Base-by-base conservation (phyloP, 1,284 basidiomycete genomes). In the Amylostereum chailletii region DNA sequence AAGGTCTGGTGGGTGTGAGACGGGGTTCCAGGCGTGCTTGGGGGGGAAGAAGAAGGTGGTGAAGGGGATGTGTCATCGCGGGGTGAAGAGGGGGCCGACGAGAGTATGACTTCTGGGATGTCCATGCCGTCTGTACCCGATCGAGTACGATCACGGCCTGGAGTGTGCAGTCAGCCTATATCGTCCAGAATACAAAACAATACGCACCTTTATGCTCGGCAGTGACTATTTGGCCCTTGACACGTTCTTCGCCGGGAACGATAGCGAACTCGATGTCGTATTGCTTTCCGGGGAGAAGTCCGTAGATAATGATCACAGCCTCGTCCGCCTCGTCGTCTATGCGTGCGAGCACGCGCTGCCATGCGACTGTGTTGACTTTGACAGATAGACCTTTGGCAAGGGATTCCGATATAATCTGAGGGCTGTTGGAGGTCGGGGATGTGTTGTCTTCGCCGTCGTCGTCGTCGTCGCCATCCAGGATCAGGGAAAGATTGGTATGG, bases 251-350 rank as follows among this genome's bases (percentile, higher is more conserved):
- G 8, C 73, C 76, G n/a, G 81, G 79, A 5, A 83, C 77, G 27
- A 90, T 70, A 0, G 75, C 82, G 3, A 91, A 67, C 58, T 88
- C 84, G 51, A 91, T 80, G 57, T 89, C 86, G 56, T 91, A 90
- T 58, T 85, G 83, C 48, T 83, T 72, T 2, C 85, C 83, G 7
- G 88, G 88, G 71, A 87, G 77, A 38, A 91, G 73, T 2, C 85
- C 86, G 53, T 86, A 89, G 32, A 90, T 75, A 55, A 90, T 84
- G 47, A 90, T 85, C 48, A 90, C 76, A 0, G 84, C 87, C 60
- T 90, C 86, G 55, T 89, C 86, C 0, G 74, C 71, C 46, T 81
- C 77, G 42, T 90, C 86, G 58, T 87, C 81, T 55, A 88, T 78
- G 51, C 82, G 78, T 53, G 87, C 79, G 56, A 89, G 75, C 27